Base-by-base conservation (phyloP, 805 yeast species). In the Hanseniaspora hatyaiensis region DNA sequence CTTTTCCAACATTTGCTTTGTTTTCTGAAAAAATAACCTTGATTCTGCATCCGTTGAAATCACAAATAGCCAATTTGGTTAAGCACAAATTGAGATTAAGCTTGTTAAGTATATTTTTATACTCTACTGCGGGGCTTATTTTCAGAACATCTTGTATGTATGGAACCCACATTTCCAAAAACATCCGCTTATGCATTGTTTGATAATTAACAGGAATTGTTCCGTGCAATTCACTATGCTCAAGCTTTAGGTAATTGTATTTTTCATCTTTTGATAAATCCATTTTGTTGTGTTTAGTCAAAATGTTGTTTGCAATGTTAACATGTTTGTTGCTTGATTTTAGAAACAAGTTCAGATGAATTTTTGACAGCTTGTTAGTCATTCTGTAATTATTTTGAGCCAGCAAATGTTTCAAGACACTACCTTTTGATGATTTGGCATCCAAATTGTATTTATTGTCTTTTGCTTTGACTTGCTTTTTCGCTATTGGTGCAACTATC, bases 31-130 rank as follows among this genome's bases (percentile, higher is more conserved):
- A 72, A 2, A 68, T 55, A 0, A 87, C 87, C 12, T 68, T 69
- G 12, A 86, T 50, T 34, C 62, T 59, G n/a, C 92, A 74, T 3
- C 96, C 96, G 55, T 80, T 81, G 62, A 74, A 82, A 57, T 87
- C 96, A 1, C 92, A 84, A 51, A 80, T 72, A 1, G 89, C 72
- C 34, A 87, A 63, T 54, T 80, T 77, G 5, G 75, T 66, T 18
- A 82, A 60, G 1, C 77, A 55, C 13, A 55, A 55, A 23, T 59
- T 56, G 3, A 60, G 52, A 30, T 48, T 52, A 9, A 60, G 34
- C 18, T 53, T 55, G 20, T 41, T 38, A 6, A 49, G 24, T 8
- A 44, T 30, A 8, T 38, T 20, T 6, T 54, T 31, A 13, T 52
- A 57, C 5, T 40, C 23, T 3, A 6, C 13, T 15, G 23, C 9